These are phyloP conservation scores for Phaeomoniella chlamydospora DNA, from an alignment of 2,329 filamentous ascomycete species.

Conservation along the genomic window DNA sequence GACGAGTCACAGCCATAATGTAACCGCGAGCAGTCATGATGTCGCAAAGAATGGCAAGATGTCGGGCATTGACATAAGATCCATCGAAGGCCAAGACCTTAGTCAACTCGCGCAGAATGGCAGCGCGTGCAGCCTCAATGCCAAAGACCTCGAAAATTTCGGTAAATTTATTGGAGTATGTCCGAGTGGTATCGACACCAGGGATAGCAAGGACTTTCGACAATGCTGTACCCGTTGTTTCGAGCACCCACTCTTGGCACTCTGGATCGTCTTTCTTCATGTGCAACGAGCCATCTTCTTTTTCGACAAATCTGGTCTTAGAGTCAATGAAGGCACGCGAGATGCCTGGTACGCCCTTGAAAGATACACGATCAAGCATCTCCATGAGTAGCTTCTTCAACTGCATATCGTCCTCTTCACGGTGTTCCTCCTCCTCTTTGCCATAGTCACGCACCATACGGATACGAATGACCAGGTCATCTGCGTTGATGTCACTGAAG, in stretches of 20 bases:
- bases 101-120: conserved; percentile 75
- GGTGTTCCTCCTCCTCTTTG: conserved; percentile 59
- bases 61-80: conserved; percentile 98
- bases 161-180: conserved; percentile 90
- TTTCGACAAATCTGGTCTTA: conserved; percentile 53
- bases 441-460: conserved; percentile 58
- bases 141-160: conserved; percentile 91
- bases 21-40: conserved; percentile 94
- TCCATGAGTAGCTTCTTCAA: conserved; percentile 85
- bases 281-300: conserved; percentile 56
- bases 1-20: conserved; percentile 90
- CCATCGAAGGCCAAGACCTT: conserved; percentile 94
- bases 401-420: conserved; percentile 77
- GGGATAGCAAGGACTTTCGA: conserved; percentile 72
- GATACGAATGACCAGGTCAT: conserved; percentile 86
- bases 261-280: conserved; percentile 57
- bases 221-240: conserved; percentile 82
- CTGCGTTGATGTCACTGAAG: conserved; percentile 95
- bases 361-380: conserved; percentile 75
- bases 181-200: conserved; percentile 73
- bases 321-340: conserved; percentile 88
- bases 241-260: conserved; percentile 89
- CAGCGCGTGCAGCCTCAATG: conserved; percentile 83
- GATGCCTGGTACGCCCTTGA: conserved; percentile 80
- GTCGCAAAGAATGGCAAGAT: conserved; percentile 87